Evolutionary conservation across 192 early-diverging fungal genomes (phyloP).

Genomic region (Lobosporangium transversale): DNA sequence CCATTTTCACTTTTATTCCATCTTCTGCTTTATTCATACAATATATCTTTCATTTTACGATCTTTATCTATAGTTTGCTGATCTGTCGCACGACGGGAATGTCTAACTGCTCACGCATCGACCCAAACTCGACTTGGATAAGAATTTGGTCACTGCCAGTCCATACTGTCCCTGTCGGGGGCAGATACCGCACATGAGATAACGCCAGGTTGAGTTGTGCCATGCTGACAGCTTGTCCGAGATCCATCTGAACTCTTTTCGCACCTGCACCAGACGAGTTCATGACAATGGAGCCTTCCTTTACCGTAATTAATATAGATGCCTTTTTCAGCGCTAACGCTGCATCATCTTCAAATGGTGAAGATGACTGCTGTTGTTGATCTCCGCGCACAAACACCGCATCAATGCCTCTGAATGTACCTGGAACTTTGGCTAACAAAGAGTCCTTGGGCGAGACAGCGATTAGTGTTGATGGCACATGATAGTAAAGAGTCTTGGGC

Average conservation of each 20-base stretch:
- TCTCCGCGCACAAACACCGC: slow-evolving; percentile 57
- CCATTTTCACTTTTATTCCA: too few relatives aligned
- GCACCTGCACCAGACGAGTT: slow-evolving; percentile 10
- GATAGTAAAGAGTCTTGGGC: slow-evolving; percentile 17
- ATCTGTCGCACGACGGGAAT: slow-evolving; percentile 9
- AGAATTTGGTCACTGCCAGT: not conserved
- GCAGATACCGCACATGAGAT: slow-evolving; percentile 11
- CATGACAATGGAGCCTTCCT: slow-evolving; percentile 18
- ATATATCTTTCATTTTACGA: too few relatives aligned
- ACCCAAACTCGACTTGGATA: slow-evolving; percentile 27
- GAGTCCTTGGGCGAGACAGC: slow-evolving; percentile 12
- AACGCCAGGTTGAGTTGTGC: slow-evolving; percentile 10
- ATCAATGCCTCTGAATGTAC: slow-evolving; percentile 59
- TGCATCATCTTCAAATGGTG: too few relatives aligned
- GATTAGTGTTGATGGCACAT: slow-evolving; percentile 8
- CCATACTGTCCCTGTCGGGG: slow-evolving; percentile 1
- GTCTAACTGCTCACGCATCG: slow-evolving; percentile 14
- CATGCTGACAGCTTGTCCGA: slow-evolving; percentile 2
- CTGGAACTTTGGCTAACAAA: slow-evolving; percentile 36
- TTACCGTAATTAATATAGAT: slow-evolving; percentile 4
- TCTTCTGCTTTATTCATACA: too few relatives aligned
- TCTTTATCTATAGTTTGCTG: not conserved
- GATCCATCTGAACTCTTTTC: slow-evolving; percentile 12
- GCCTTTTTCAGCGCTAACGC: slow-evolving; percentile 9
- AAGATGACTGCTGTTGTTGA: too few relatives aligned